These are phyloP conservation scores for Eustoma russellianum DNA, from an alignment of 257 asterid genomes.

Conservation along the genomic window DNA sequence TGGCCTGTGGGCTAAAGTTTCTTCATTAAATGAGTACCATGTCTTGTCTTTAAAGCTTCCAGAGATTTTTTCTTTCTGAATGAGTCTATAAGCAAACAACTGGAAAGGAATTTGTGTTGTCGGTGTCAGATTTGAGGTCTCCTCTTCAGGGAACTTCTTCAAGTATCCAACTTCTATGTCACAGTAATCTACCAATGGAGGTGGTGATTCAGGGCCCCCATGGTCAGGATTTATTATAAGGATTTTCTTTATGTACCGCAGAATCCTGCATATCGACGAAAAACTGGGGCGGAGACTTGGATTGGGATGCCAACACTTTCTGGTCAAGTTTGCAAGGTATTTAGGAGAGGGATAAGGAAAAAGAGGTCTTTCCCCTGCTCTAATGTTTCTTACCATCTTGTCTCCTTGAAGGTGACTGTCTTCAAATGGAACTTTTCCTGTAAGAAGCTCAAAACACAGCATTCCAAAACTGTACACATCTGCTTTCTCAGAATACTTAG, in stretches of 20 bases:
- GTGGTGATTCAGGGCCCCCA: conserved; percentile 73
- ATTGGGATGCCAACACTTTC: conserved; percentile 76
- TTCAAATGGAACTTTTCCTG: conserved; percentile 70
- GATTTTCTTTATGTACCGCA: conserved; percentile 64
- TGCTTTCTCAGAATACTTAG: conserved; percentile 52
- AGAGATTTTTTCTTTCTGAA: conserved; percentile 51
- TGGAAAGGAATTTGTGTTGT: conserved; percentile 71
- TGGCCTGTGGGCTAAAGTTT: conserved; percentile 18
- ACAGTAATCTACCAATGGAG: conserved; percentile 69
- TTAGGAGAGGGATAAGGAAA: conserved; percentile 70
- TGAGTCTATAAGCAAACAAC: conserved; percentile 48
- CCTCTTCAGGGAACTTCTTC: conserved; percentile 35
- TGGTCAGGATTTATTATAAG: conserved; percentile 69
- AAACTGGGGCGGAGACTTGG: conserved; percentile 59
- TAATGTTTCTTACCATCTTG: conserved; percentile 52
- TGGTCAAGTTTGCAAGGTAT: conserved; percentile 56
- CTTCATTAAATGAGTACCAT: conserved; percentile 37
- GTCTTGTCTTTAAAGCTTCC: conserved; percentile 21
- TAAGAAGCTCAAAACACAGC: conserved; percentile 74
- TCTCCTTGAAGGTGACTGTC: conserved; percentile 78
- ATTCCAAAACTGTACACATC: conserved; percentile 83
- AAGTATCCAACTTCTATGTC: conserved; percentile 59
- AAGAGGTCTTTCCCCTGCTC: conserved; percentile 85
- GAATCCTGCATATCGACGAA: conserved; percentile 59
- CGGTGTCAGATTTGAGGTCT: conserved; percentile 19